These are phyloP conservation scores for Dothistroma pini DNA, from an alignment of 2,329 filamentous ascomycete species.

Conservation along the genomic window DNA sequence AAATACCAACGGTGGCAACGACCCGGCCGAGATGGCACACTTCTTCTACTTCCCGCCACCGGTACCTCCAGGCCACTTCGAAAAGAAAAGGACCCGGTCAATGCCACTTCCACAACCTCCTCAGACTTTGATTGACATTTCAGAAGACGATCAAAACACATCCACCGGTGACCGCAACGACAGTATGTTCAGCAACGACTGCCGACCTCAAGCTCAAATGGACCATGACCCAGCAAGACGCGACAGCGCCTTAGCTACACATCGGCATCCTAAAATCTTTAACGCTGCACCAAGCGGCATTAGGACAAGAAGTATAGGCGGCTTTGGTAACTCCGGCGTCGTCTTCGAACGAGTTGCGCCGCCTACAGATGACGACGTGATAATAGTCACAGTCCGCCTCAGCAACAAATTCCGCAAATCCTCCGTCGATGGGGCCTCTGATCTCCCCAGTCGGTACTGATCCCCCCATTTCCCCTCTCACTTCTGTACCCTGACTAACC, in stretches of 20 bases:
- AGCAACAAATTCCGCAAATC: constrained; percentile 17
- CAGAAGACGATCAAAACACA: background rate
- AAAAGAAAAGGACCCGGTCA: background rate
- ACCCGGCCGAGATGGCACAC: background rate
- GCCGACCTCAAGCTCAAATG: background rate
- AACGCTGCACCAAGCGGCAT: constrained; percentile 3
- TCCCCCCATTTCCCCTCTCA: background rate
- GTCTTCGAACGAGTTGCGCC: constrained; percentile 22
- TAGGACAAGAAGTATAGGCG: constrained; percentile 11
- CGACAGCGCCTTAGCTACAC: constrained; percentile 15
- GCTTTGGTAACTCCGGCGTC: constrained; percentile 19
- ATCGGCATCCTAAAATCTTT: constrained; percentile 11
- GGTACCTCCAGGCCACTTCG: background rate
- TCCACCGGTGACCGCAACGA: background rate
- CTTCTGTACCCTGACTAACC: background rate
- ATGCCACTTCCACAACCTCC: background rate
- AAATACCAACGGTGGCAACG: background rate
- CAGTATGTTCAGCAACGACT: background rate
- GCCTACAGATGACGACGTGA: constrained; percentile 27
- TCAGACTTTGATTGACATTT: background rate
- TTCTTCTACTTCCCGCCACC: background rate
- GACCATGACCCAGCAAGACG: constrained; percentile 3
- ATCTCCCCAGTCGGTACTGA: constrained; percentile 22
- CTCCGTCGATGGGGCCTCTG: constrained; percentile 16
- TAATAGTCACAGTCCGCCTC: constrained; percentile 28